Conservation (phyloP, 2,329 filamentous ascomycete genomes). For the Fusarium brachygibbosum region DNA sequence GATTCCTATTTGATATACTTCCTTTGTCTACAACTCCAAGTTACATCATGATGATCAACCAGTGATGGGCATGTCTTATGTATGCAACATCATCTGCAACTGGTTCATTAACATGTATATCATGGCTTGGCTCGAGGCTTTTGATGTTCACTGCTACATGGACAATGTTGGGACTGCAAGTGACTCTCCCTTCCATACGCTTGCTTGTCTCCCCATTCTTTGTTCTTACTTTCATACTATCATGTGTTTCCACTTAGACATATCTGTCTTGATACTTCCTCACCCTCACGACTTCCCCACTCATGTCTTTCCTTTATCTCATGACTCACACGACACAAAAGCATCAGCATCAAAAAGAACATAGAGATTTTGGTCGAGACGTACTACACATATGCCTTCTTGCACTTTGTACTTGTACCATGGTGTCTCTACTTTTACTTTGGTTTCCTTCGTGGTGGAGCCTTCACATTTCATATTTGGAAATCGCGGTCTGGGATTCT, state of each 20-base stretch:
- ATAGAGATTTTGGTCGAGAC: conserved; percentile 13
- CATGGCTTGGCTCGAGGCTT: neutral
- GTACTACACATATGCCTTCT: neutral
- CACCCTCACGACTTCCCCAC: neutral
- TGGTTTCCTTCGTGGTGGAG: conserved; percentile 13
- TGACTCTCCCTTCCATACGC: conserved; percentile 13
- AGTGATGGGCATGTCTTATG: neutral
- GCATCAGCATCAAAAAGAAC: conserved; percentile 3
- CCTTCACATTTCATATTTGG: neutral
- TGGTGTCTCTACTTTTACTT: conserved; percentile 5
- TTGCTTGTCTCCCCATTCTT: neutral
- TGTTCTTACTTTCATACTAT: conserved; percentile 8
- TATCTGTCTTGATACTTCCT: conserved; percentile 3
- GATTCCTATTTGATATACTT: conserved; percentile 20
- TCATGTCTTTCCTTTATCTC: conserved; percentile 6
- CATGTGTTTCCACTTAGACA: conserved; percentile 9
- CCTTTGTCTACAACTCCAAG: conserved; percentile 10
- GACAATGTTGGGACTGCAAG: neutral
- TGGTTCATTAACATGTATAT: neutral
- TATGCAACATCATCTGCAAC: conserved; percentile 10
- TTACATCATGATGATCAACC: neutral
- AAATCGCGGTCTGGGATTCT: neutral
- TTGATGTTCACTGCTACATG: neutral
- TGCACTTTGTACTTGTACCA: neutral
- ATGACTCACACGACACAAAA: conserved; percentile 27